Base-by-base conservation (phyloP, 345 rosid genomes). In the Salix arbutifolia region DNA sequence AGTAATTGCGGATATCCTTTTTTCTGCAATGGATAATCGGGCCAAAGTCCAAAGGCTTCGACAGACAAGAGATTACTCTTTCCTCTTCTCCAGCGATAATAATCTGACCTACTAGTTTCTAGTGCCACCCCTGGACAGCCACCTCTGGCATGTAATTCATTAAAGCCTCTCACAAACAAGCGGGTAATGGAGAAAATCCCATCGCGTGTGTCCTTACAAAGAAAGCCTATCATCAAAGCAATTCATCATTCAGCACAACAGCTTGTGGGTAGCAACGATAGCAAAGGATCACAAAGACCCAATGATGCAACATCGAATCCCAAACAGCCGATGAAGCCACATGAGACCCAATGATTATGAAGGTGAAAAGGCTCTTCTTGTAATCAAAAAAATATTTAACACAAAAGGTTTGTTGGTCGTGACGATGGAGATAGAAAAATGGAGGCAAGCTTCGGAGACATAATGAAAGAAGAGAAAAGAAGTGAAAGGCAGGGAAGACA, bases 1-100 rank as follows among this genome's bases (percentile, higher is more conserved):
- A 44, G 53, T 76, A n/a, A 74, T 70, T 37, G 62, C 88, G 4
- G 48, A 44, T 44, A 44, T 12, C 16, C 13, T 44, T 44, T 1
- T 44, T n/a, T n/a, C n/a, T n/a, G n/a, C n/a, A n/a, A n/a, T n/a
- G n/a, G n/a, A n/a, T n/a, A n/a, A n/a, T n/a, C n/a, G n/a, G n/a
- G n/a, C n/a, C n/a, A n/a, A n/a, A n/a, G n/a, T n/a, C n/a, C n/a
- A n/a, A n/a, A n/a, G n/a, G n/a, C n/a, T 90, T 12, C 91, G 87
- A 84, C 89, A 82, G 65, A 79, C 90, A 18, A 84, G 98, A 79
- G 99, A 95, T 77, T 93, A 95, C 86, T 95, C 98, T 9, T 95
- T 91, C 73, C 83, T 93, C 37, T 76, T 87, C 9, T 87, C 92
- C 9, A 90, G 90, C 69, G 91, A 93, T 33, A 69, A 82, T 26